A percentile compares a stretch with the other conserved stretches of the same genome.
Evolutionary conservation across 116 monocot genomes (phyloP).

Genomic region (Papilionanthe hybrid): DNA sequence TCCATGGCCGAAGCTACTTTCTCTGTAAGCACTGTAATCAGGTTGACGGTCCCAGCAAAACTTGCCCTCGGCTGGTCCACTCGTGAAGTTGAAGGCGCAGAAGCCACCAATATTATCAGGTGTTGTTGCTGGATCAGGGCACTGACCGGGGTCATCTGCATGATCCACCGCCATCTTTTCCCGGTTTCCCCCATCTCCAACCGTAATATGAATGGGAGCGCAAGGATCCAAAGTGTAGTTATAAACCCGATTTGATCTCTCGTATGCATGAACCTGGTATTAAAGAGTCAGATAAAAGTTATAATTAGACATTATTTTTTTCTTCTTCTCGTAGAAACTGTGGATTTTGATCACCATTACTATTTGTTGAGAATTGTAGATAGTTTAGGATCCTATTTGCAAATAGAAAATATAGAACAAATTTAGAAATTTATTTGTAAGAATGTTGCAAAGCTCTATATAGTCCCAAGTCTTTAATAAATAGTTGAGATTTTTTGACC

Average conservation of each 20-base stretch:
- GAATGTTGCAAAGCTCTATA: no score
- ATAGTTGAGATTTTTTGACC: no score
- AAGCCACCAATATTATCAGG: constrained; percentile 51
- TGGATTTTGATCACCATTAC: neutral
- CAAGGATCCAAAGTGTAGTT: constrained; percentile 73
- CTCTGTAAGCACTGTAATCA: constrained; percentile 80
- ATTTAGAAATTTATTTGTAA: no score
- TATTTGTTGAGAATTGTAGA: neutral
- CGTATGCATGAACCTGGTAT: constrained; percentile 90
- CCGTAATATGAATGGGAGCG: constrained; percentile 63
- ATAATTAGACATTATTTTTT: neutral
- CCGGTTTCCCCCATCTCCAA: constrained; percentile 85
- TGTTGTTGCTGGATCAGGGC: constrained; percentile 62
- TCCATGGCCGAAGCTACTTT: constrained; percentile 94
- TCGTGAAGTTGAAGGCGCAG: constrained; percentile 74
- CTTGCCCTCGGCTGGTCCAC: constrained; percentile 64
- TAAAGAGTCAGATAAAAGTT: neutral
- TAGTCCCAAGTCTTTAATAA: no score
- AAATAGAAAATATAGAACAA: no score
- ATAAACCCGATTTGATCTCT: constrained; percentile 81
- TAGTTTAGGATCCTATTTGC: no score
- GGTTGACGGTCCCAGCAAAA: constrained; percentile 91
- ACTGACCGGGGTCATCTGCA: constrained; percentile 81
- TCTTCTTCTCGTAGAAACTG: neutral
- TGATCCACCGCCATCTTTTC: constrained; percentile 64